Evolutionary conservation across 148 eudicot genomes (phyloP).

Genomic region (Rhododendron ovatum): DNA sequence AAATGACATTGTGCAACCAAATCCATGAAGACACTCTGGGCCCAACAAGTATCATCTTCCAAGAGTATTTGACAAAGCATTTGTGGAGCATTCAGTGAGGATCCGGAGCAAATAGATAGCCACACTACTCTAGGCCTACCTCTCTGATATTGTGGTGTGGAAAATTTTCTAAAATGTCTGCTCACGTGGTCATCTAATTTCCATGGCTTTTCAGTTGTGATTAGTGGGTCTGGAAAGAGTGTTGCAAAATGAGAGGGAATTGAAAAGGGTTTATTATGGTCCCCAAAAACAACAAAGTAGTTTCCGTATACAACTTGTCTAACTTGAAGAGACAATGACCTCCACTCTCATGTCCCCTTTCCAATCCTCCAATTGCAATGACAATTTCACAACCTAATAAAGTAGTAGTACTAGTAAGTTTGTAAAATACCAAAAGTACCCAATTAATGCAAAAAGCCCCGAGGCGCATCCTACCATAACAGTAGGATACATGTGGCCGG

Average conservation of each 20-base stretch:
- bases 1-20: no score
- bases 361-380: not conserved
- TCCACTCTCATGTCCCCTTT: not conserved
- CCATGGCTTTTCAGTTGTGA: not conserved
- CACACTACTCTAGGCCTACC: not conserved
- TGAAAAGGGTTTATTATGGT: not conserved
- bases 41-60: not conserved
- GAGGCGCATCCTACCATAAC: not conserved
- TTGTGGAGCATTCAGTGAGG: not conserved
- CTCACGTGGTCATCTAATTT: not conserved
- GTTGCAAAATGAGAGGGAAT: no score
- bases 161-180: not conserved
- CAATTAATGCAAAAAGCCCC: not conserved
- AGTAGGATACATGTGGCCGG: not conserved
- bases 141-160: not conserved
- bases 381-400: not conserved
- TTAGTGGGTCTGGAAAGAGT: not conserved
- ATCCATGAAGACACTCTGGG: no score
- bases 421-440: not conserved
- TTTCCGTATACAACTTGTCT: slow-evolving; percentile 4
- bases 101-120: no score
- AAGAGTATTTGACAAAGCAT: not conserved
- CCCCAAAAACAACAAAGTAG: not conserved
- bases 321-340: slow-evolving; percentile 6
- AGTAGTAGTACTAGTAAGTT: not conserved